These are phyloP conservation scores for Paracoccidioides brasiliensis DNA, from an alignment of 2,329 filamentous ascomycete species.

Conservation along the genomic window DNA sequence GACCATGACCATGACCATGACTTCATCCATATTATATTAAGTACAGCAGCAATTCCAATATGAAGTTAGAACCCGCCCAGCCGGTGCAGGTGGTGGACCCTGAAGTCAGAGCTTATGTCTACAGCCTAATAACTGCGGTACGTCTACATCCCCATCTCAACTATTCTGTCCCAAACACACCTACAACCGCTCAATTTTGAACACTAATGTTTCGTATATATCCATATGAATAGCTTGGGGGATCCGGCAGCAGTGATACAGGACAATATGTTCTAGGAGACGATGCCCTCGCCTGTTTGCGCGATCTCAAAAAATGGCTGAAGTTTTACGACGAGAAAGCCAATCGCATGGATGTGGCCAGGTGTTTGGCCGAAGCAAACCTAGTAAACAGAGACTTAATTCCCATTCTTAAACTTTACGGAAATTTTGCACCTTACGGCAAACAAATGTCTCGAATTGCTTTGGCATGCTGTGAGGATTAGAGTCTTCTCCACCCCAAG, in stretches of 20 bases:
- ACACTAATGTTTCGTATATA: background rate
- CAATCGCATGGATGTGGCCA: slow-evolving; percentile 86
- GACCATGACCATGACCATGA: too few species aligned
- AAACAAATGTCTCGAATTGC: slow-evolving; percentile 66
- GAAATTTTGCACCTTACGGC: slow-evolving; percentile 57
- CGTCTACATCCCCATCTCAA: slow-evolving; percentile 23
- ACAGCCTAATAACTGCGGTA: slow-evolving; percentile 86
- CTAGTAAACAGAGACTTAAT: slow-evolving; percentile 81
- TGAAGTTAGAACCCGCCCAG: slow-evolving; percentile 31
- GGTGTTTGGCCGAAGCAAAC: slow-evolving; percentile 84
- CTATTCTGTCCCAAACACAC: background rate
- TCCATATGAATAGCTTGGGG: slow-evolving; percentile 55
- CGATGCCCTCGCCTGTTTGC: slow-evolving; percentile 79
- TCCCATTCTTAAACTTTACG: slow-evolving; percentile 75
- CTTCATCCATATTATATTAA: background rate
- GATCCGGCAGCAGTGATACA: slow-evolving; percentile 63
- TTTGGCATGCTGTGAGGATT: slow-evolving; percentile 53
- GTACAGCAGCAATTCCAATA: slow-evolving; percentile 14
- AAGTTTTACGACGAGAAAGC: slow-evolving; percentile 87
- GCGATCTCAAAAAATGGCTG: slow-evolving; percentile 90
- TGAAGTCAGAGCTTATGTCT: slow-evolving; percentile 84
- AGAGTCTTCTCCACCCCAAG: too few species aligned
- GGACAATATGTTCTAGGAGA: slow-evolving; percentile 82
- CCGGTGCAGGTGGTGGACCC: slow-evolving; percentile 58
- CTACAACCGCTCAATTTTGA: background rate